Evolutionary conservation across 768 basidiomycete genomes (phyloP), one percentile per base, ranked within the genome.

Genomic region (Pseudohyphozyma bogoriensis): DNA sequence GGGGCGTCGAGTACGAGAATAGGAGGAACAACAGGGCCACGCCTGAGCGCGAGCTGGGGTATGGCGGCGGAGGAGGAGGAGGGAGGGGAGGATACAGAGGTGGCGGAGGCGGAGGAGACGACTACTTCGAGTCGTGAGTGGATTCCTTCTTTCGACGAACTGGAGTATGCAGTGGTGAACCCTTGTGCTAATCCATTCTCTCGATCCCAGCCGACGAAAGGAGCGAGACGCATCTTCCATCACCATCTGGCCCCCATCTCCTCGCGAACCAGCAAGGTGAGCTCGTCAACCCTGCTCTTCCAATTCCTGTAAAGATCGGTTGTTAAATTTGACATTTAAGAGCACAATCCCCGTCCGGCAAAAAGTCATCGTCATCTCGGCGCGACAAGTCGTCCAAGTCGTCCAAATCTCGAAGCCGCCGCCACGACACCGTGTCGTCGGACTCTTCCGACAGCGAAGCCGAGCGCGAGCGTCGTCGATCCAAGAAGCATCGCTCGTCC

Each of bases 211-310:
- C 67, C 88, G 89, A 35, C 78, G 86, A 57, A 70, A 77, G 50
- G 83, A 89, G 71, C 78, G 89, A 51, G 82, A 82, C 66, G 76
- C 67, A 7, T 80, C 74, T 12, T 78, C 77, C 8, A 72, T 82
- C 2, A 79, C 79, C 66, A 78, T 88, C n/a, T 91, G 89, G 89
- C 89, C 89, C 2, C 73, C 82, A 5, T 90, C 89, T 4, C 89
- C 89, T 0, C 85, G 84, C 64, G 80, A 78, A 13, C 82, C 82
- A 56, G 75, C 79, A 39, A 81, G 86, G 62, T 67, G n/a, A n/a
- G n/a, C n/a, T 18, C 24, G 56, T 60, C 24, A n/a, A 13, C 33
- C 39, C 26, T 32, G 42, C 51, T 44, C 39, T 33, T 18, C 6
- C 32, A 9, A 16, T 4, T 11, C 52, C n/a, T n/a, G 9, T 36